Percentiles rank a stretch among this genome's conserved stretches.
These are phyloP conservation scores for Pythium insidiosum DNA, from an alignment of 352 stramenopile species.

Conservation along the genomic window DNA sequence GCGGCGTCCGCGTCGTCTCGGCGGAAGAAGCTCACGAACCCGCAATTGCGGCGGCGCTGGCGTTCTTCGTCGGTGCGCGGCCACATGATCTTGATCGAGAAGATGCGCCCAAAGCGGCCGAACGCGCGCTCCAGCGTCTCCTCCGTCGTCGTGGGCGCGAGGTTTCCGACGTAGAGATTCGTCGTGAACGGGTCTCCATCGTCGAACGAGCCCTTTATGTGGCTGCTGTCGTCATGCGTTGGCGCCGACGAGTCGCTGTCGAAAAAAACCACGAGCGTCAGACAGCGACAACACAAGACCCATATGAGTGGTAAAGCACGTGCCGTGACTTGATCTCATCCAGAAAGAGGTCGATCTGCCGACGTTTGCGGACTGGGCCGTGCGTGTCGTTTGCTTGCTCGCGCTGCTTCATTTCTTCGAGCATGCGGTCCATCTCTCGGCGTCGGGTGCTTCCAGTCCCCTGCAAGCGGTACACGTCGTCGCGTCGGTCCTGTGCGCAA, in stretches of 20 bases:
- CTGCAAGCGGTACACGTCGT: slow-evolving; percentile 11
- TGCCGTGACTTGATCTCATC: slow-evolving; percentile 84
- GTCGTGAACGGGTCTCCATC: slow-evolving; percentile 82
- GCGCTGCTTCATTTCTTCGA: slow-evolving; percentile 70
- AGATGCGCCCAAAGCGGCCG: slow-evolving; percentile 85
- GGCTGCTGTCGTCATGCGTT: slow-evolving; percentile 5
- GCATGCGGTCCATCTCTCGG: slow-evolving; percentile 53
- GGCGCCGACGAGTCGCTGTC: slow-evolving; percentile 5
- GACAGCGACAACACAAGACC: no score
- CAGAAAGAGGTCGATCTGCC: slow-evolving; percentile 85
- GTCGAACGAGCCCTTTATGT: slow-evolving; percentile 72
- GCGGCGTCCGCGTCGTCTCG: slow-evolving; percentile 80
- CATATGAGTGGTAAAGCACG: no score
- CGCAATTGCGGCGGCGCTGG: slow-evolving; percentile 83
- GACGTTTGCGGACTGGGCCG: slow-evolving; percentile 22
- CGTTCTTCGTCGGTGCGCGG: slow-evolving; percentile 92
- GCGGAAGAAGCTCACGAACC: slow-evolving; percentile 94
- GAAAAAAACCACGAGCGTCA: no score
- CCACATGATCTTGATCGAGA: slow-evolving; percentile 99
- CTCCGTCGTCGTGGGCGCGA: slow-evolving; percentile 90
- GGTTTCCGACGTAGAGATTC: slow-evolving; percentile 94
- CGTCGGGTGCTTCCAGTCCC: background rate
- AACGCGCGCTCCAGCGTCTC: slow-evolving; percentile 86
- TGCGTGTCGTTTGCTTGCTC: slow-evolving; percentile 30
- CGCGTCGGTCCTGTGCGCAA: no score